A percentile compares a stretch with the other conserved stretches of the same genome.
Evolutionary conservation across 1,284 basidiomycete species (phyloP).

Genomic region (Leccinum angustisporum): DNA sequence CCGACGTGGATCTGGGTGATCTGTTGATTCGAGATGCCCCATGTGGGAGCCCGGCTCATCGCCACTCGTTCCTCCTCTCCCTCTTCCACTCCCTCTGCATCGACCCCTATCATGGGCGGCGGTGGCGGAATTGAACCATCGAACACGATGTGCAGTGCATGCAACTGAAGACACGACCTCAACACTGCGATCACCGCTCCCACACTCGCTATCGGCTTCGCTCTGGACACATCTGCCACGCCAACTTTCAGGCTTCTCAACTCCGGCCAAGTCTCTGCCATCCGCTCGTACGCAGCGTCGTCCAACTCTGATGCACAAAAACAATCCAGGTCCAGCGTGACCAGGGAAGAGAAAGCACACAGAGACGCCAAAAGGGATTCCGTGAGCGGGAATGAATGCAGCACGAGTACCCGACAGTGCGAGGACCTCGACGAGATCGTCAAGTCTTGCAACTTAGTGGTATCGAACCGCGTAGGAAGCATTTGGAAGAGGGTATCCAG

Average conservation of each 20-base stretch:
- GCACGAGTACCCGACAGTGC: background rate
- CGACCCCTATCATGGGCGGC: background rate
- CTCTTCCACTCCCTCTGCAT: too few species aligned
- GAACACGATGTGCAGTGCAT: slow-evolving; percentile 12
- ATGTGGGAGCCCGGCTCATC: background rate
- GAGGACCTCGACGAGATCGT: slow-evolving; percentile 4
- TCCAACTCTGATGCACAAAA: slow-evolving; percentile 14
- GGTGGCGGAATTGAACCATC: slow-evolving; percentile 14
- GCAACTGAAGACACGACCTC: slow-evolving; percentile 8
- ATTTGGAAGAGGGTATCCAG: slow-evolving; percentile 10
- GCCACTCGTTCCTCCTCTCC: background rate
- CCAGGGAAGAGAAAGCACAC: slow-evolving; percentile 9
- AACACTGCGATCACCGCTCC: slow-evolving; percentile 16
- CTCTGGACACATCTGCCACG: background rate
- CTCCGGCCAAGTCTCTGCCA: slow-evolving; percentile 13
- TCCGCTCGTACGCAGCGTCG: slow-evolving; percentile 12
- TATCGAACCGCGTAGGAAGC: slow-evolving; percentile 6
- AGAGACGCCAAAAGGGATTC: slow-evolving; percentile 8
- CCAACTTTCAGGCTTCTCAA: slow-evolving; percentile 14
- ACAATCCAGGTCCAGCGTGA: slow-evolving; percentile 5
- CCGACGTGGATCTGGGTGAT: slow-evolving; percentile 15
- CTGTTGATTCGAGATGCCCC: slow-evolving; percentile 11
- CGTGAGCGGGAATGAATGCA: slow-evolving; percentile 5
- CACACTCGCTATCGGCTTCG: slow-evolving; percentile 13
- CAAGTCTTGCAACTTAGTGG: slow-evolving; percentile 1